Evolutionary conservation across 2,329 filamentous ascomycete species (phyloP), one percentile per base, ranked within the genome.

Genomic region (Talaromyces albobiverticillius): DNA sequence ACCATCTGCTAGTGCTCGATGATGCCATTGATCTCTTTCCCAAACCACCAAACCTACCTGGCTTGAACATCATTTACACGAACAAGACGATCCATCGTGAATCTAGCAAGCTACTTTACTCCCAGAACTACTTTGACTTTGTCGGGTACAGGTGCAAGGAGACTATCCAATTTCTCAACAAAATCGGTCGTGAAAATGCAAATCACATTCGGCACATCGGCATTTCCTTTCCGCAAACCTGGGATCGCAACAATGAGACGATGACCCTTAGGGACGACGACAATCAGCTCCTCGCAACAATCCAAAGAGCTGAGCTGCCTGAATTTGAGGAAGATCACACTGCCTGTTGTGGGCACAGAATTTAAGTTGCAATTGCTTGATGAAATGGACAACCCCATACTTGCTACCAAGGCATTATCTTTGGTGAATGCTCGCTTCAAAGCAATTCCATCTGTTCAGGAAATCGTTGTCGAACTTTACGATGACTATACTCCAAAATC

Each of bases 41-140:
- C 8, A 7, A 18, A 8, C 10, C 16, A 36, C 14, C 6, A 6
- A 5, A 13, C 32, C n/a, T n/a, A n/a, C n/a, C n/a, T n/a, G 16
- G 32, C 3, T 3, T 36, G n/a, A 36, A 3, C 6, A 18, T 64
- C 36, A 55, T 63, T 22, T 26, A 38, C 25, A 50, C 38, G 26
- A 63, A 59, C 50, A 61, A 61, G 48, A 52, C 43, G 18, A 42
- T 64, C 48, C 46, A 63, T 48, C 22, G 11, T 41, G 61, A 65
- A 57, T 57, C 63, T 20, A 60, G 55, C 47, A 55, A 18, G 20
- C 8, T 60, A n/a, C 51, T 62, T 40, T 65, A 65, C 46, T 23
- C 53, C 32, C 32, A 57, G 36, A 62, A 63, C 51, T 22, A 32
- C 40, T 64, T 65, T 47, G 48, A 61, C 51, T 59, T 65, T 51